These are phyloP conservation scores for Austroboletus novae-zelandiae DNA, from an alignment of 1,284 basidiomycete species.

Conservation along the genomic window DNA sequence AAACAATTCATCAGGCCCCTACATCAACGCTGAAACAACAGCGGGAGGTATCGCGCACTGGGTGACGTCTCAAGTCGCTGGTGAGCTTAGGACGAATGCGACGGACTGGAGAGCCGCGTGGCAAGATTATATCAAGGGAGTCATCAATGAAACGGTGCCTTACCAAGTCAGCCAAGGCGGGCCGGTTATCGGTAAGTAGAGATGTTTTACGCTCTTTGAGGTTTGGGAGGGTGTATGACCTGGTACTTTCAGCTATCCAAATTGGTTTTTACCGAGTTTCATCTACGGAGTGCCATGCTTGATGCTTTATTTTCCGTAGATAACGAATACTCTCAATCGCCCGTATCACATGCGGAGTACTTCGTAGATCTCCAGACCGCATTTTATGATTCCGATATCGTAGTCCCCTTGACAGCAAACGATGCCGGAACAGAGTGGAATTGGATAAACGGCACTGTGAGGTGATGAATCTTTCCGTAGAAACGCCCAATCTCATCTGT, in stretches of 20 bases:
- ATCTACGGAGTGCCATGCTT: neutral
- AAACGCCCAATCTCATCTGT: neutral
- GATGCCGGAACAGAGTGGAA: constrained; percentile 58
- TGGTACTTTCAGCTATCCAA: constrained; percentile 51
- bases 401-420: constrained; percentile 73
- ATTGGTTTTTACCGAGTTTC: constrained; percentile 47
- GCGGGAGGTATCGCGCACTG: constrained; percentile 80
- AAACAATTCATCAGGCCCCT: constrained; percentile 36
- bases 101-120: constrained; percentile 67
- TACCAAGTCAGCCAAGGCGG: constrained; percentile 72
- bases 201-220: neutral
- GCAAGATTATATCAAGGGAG: constrained; percentile 67
- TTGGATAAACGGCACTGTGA: constrained; percentile 66
- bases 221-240: constrained; percentile 4
- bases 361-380: constrained; percentile 60
- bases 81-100: constrained; percentile 62
- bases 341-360: constrained; percentile 53
- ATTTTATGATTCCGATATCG: constrained; percentile 56
- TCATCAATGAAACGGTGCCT: constrained; percentile 57
- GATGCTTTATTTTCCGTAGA: constrained; percentile 39
- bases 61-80: constrained; percentile 67
- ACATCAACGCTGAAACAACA: constrained; percentile 81
- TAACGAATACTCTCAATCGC: constrained; percentile 69
- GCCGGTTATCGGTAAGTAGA: constrained; percentile 63
- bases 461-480: neutral